Evolutionary conservation across 2,329 filamentous ascomycete species (phyloP), one percentile per base, ranked within the genome.

Genomic region (Waltergamsia citrina): DNA sequence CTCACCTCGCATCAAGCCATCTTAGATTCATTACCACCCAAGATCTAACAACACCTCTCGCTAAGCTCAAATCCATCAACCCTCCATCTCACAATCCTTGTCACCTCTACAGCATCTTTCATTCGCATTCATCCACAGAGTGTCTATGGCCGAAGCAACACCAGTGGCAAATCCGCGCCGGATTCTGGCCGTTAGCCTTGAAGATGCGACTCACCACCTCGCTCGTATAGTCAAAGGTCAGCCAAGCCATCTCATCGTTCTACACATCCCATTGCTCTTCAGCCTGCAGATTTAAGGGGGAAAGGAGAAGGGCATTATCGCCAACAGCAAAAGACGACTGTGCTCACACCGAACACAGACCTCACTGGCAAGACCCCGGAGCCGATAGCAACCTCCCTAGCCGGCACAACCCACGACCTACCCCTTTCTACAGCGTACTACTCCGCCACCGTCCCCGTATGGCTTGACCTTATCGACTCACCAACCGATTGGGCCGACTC

Each of bases 401-500:
- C 78, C 2, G 78, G 78, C 18, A 67, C 65, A 22, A 75, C 76
- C 12, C 77, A 81, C 45, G 51, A 56, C 28, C 63, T 78, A 21
- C 38, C 55, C 7, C 56, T 82, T 35, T 62, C 63, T 39, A 82
- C 75, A 15, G 46, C 60, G 11, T 82, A 82, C 59, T 82, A 81
- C 59, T 64, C 56, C 17, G 66, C 74, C 34, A 61, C 61, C 0
- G 60, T 82, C 4, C 75, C 78, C 28, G 62, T 82, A 43, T 83
- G 78, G 78, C 62, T 82, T n/a, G 78, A 83, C 47, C 62, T 78
- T 29, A 62, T 78, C 38, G 46, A 60, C 6, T 56, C 61, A 5
- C 62, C 69, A 0, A 35, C 48, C 3, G 66, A 71, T 23, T 82
- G 78, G 78, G 60, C 71, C 1, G 50, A 51, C 3, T 68, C 71